Conservation (phyloP, 495 filamentous ascomycete genomes). For the Penicillium argentinense region DNA sequence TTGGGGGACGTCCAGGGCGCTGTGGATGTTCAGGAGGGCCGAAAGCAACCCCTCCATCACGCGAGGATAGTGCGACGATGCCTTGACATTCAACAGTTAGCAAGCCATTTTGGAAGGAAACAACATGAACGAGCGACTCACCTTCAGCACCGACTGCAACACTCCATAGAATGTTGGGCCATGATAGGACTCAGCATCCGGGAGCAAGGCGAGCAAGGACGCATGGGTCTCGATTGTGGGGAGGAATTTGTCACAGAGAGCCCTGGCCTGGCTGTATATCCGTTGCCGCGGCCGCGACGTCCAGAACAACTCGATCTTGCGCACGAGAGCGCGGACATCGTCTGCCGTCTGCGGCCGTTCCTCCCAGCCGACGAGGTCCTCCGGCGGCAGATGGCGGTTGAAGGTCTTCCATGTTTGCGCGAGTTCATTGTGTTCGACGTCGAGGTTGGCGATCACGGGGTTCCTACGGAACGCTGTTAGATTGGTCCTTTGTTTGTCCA, state of each 20-base stretch:
- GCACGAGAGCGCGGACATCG: conserved; percentile 36
- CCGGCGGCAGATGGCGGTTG: conserved; percentile 31
- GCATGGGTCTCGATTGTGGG: conserved; percentile 39
- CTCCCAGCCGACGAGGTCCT: conserved; percentile 34
- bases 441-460: conserved; percentile 38
- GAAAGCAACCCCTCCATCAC: conserved; percentile 45
- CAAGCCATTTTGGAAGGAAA: background rate
- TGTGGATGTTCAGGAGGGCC: conserved; percentile 43
- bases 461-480: conserved; percentile 20
- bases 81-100: conserved; percentile 24
- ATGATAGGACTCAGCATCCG: conserved; percentile 35
- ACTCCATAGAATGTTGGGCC: conserved; percentile 46
- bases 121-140: conserved; percentile 25
- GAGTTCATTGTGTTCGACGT: conserved; percentile 48
- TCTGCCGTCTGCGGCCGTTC: conserved; percentile 33
- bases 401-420: conserved; percentile 45
- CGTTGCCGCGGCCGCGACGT: conserved; percentile 28
- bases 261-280: conserved; percentile 29
- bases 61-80: conserved; percentile 44
- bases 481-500: too few species aligned
- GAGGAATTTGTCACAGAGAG: conserved; percentile 38
- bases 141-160: conserved; percentile 48
- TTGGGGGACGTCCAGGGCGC: conserved; percentile 29
- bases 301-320: conserved; percentile 33
- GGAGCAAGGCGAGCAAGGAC: conserved; percentile 34